phyloP scores from a whole-genome alignment of 129 eudicot genomes.

The Kitagawia praeruptora region DNA sequence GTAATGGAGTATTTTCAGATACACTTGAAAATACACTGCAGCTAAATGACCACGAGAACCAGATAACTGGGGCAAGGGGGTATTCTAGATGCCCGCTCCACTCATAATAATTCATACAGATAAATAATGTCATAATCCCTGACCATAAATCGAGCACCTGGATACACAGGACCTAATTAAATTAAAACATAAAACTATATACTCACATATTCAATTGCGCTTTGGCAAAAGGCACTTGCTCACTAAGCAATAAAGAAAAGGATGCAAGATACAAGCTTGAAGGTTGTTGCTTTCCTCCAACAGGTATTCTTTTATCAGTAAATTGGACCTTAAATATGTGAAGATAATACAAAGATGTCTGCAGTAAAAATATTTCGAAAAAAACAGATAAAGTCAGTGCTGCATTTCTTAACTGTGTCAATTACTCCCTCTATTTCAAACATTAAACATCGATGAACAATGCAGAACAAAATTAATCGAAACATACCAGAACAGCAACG shows the following conservation, averaged over 20 bases:
- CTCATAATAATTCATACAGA: no score
- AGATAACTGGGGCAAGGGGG: no score
- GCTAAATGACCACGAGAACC: neutral
- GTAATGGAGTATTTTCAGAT: no score
- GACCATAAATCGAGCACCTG: neutral
- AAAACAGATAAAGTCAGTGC: neutral
- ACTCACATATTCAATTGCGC: conserved; percentile 56
- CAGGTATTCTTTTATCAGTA: conserved; percentile 54
- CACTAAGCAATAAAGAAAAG: conserved; percentile 64
- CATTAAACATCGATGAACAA: neutral
- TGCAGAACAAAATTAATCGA: neutral
- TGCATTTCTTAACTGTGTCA: neutral
- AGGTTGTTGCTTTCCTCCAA: conserved; percentile 94
- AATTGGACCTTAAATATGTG: conserved; percentile 79
- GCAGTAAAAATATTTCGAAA: conserved; percentile 17
- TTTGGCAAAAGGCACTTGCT: conserved; percentile 67
- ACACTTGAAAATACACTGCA: neutral
- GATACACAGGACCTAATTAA: neutral
- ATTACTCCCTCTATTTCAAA: neutral
- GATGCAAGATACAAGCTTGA: conserved; percentile 60
- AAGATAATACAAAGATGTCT: conserved; percentile 82
- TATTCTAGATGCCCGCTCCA: no score
- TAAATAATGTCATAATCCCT: no score
- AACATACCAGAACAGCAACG: conserved; percentile 83
- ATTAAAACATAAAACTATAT: conserved; percentile 6